Base-by-base conservation (phyloP, 371 early-diverging fungal species). In the Mortierella sp. region DNA sequence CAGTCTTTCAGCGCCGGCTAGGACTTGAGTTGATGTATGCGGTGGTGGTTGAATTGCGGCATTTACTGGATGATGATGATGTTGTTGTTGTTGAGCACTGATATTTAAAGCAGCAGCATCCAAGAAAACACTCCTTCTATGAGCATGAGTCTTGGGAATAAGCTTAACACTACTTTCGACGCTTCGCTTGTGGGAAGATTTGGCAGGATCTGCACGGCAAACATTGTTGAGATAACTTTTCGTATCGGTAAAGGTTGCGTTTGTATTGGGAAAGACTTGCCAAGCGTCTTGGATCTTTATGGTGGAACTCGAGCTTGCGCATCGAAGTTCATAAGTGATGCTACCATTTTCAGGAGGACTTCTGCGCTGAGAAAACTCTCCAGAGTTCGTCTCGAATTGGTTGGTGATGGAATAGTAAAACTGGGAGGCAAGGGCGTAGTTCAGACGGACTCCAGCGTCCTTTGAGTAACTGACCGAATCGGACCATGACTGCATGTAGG, bases 381-480 rank as follows among this genome's bases (percentile, higher is more conserved):
- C 80, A 1, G 75, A 14, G 11, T 30, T 30, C 1, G 54, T 9
- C 1, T 55, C 12, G 39, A 57, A 80, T 24, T 55, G 24, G 0
- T 28, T 26, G 14, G 24, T 28, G 2, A 32, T 30, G 6, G 18
- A 9, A 28, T 67, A 39, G 54, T 68, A 80, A 57, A 35, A 18
- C 51, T 74, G 72, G 32, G 24, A 64, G 1, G 62, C 64, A 26
- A 80, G 40, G 3, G 65, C 67, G 14, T 60, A 30, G 54, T 64
- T 73, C 40, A 62, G 54, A 4, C 73, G 70, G 16, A 69, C 75
- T n/a, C 72, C 75, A 2, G 60, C 35, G 14, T 80, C 80, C 52
- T 75, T 75, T 22, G 80, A 75, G 66, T 49, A 71, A 10, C 65
- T 49, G 9, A 58, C 37, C 20, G 49, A 22, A 20, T 64, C 45